Percentiles rank a stretch among this genome's conserved stretches.
Conservation (phyloP, 805 yeast genomes). For the Peterozyma toletana region DNA sequence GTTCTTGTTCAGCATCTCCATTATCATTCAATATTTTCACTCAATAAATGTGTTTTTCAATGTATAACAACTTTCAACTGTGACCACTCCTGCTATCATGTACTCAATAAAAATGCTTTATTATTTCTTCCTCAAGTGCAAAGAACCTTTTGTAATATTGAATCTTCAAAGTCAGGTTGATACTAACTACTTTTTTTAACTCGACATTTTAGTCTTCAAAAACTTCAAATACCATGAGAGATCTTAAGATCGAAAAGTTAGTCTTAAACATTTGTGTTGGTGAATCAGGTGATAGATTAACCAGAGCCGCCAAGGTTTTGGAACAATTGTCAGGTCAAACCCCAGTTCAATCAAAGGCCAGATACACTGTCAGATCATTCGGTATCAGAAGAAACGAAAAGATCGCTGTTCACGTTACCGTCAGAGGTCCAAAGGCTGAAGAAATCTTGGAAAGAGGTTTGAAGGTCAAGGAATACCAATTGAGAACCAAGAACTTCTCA, state of each 20-base stretch:
- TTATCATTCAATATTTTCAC: too few relatives aligned
- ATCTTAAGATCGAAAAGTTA: constrained; percentile 97
- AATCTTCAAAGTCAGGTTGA: too few relatives aligned
- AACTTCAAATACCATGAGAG: constrained; percentile 95
- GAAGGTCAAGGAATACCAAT: constrained; percentile 99
- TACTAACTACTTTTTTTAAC: neutral
- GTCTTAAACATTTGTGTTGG: constrained; percentile 99
- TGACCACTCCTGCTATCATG: too few relatives aligned
- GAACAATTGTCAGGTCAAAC: constrained; percentile 99
- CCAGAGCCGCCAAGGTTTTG: constrained; percentile 99
- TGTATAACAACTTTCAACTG: too few relatives aligned
- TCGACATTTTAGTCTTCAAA: constrained; percentile 32
- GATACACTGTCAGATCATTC: constrained; percentile 99
- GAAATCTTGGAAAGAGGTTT: constrained; percentile 99
- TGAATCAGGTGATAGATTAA: constrained; percentile 99
- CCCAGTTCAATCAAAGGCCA: constrained; percentile 99
- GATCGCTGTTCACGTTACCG: constrained; percentile 98
- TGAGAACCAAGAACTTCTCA: constrained; percentile 90
- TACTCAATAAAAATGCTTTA: too few relatives aligned
- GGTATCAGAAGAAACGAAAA: constrained; percentile 99
- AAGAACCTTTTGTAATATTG: too few relatives aligned
- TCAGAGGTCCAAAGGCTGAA: constrained; percentile 99
- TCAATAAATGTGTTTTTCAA: too few relatives aligned
- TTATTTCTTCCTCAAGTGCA: too few relatives aligned
- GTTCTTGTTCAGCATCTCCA: too few relatives aligned